Percentiles rank a stretch among this genome's conserved stretches.
Conservation (phyloP, 345 rosid species). For the Acer saccharum region DNA sequence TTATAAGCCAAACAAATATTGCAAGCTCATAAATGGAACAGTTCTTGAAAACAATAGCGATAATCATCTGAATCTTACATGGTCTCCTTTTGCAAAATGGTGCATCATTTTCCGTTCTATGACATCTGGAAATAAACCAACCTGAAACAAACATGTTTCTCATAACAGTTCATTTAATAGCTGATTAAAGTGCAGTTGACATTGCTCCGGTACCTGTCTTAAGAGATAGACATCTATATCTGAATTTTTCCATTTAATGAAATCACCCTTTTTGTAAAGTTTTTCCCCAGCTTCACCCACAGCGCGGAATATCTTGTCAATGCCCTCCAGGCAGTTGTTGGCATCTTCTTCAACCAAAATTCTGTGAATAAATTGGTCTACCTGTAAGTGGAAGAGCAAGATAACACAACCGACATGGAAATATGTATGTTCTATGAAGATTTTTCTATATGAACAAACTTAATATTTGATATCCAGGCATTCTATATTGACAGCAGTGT, state of each 20-base stretch:
- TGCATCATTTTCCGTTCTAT: conserved; percentile 74
- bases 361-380: conserved; percentile 79
- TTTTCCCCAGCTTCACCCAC: conserved; percentile 60
- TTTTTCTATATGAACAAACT: neutral
- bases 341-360: conserved; percentile 81
- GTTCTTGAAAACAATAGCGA: conserved; percentile 10
- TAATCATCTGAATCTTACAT: conserved; percentile 46
- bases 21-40: conserved; percentile 18
- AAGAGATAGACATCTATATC: conserved; percentile 64
- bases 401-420: conserved; percentile 10
- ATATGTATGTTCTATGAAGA: neutral
- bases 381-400: conserved; percentile 41
- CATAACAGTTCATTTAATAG: conserved; percentile 6
- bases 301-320: conserved; percentile 48
- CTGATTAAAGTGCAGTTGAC: conserved; percentile 8
- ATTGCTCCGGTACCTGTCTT: conserved; percentile 53
- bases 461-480: neutral
- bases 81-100: conserved; percentile 72
- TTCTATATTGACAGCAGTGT: conserved; percentile 8
- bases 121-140: conserved; percentile 83
- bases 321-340: conserved; percentile 35
- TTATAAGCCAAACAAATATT: conserved; percentile 16
- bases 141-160: conserved; percentile 42
- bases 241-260: conserved; percentile 51
- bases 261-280: conserved; percentile 66